These are phyloP conservation scores for Chlorophyllum brunneum DNA, from an alignment of 768 basidiomycete species.

Conservation along the genomic window DNA sequence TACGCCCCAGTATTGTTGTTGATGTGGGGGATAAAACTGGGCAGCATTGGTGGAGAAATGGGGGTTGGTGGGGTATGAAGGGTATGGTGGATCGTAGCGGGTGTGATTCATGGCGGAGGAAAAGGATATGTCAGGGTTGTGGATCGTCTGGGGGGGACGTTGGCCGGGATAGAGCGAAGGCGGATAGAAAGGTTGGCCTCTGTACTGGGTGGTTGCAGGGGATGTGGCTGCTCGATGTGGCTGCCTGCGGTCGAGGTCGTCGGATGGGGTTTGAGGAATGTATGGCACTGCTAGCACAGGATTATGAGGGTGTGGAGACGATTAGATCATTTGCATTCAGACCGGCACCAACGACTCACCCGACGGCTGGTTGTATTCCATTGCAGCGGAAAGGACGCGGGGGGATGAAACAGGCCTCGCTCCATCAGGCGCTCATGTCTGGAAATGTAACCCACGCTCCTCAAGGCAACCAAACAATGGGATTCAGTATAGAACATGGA, in stretches of 20 bases:
- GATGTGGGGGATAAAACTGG: conserved; percentile 31
- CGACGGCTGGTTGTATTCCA: neutral
- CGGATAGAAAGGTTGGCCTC: conserved; percentile 17
- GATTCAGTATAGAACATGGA: conserved; percentile 3
- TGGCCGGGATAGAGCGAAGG: conserved; percentile 24
- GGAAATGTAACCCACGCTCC: conserved; percentile 10
- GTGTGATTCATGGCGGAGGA: conserved; percentile 5
- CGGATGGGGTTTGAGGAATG: neutral
- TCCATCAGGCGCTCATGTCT: conserved; percentile 2
- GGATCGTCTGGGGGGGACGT: conserved; percentile 26
- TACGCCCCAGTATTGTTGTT: conserved; percentile 25
- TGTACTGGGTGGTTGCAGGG: conserved; percentile 2
- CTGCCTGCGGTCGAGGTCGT: conserved; percentile 8
- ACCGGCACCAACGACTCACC: neutral
- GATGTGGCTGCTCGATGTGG: conserved; percentile 12
- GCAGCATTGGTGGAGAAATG: conserved; percentile 16
- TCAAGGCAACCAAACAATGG: neutral
- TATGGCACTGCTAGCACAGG: neutral
- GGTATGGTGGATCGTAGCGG: neutral
- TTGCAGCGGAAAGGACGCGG: neutral
- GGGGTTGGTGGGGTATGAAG: conserved; percentile 14
- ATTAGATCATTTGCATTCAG: neutral
- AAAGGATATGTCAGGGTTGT: conserved; percentile 29
- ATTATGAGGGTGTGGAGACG: neutral
- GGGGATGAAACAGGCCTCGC: neutral